phyloP scores from a whole-genome alignment of 306 rosid genomes.

The Malus orientalis region DNA sequence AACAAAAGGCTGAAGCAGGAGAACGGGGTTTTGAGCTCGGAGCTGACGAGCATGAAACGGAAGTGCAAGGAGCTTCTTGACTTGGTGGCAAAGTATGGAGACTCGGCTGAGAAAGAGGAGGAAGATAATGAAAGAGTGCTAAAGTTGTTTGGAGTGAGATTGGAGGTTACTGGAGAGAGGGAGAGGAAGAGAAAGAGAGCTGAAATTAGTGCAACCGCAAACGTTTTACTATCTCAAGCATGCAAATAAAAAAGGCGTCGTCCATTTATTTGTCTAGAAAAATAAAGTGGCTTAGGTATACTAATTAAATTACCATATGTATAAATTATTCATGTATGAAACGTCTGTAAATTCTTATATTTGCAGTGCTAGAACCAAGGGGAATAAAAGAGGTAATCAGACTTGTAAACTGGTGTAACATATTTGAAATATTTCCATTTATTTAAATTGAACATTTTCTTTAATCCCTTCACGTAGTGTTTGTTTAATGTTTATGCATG shows the following conservation, averaged over 20 bases:
- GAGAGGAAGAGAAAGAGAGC: slow-evolving; percentile 55
- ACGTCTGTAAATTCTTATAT: background rate
- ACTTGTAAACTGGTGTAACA: background rate
- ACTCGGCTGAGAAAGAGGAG: slow-evolving; percentile 8
- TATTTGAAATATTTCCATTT: background rate
- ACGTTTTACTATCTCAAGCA: slow-evolving; percentile 60
- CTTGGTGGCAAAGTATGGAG: slow-evolving; percentile 39
- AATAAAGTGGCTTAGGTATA: background rate
- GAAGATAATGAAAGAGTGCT: slow-evolving; percentile 37
- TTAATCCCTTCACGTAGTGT: too few relatives aligned
- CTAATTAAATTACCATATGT: background rate
- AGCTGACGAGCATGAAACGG: slow-evolving; percentile 54
- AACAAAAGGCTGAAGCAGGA: slow-evolving; percentile 76
- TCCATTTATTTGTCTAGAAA: background rate
- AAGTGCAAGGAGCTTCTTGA: slow-evolving; percentile 67
- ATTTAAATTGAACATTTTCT: too few relatives aligned
- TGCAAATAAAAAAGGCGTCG: slow-evolving; percentile 38
- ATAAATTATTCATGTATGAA: background rate
- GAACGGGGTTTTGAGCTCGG: slow-evolving; percentile 51
- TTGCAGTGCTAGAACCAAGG: background rate
- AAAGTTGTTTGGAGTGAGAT: slow-evolving; percentile 75
- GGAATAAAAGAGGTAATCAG: background rate
- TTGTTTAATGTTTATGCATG: background rate
- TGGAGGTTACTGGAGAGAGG: slow-evolving; percentile 64
- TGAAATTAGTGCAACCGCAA: slow-evolving; percentile 45